phyloP scores from a whole-genome alignment of 2,329 filamentous ascomycete genomes.

The Aspergillus quadricinctus region DNA sequence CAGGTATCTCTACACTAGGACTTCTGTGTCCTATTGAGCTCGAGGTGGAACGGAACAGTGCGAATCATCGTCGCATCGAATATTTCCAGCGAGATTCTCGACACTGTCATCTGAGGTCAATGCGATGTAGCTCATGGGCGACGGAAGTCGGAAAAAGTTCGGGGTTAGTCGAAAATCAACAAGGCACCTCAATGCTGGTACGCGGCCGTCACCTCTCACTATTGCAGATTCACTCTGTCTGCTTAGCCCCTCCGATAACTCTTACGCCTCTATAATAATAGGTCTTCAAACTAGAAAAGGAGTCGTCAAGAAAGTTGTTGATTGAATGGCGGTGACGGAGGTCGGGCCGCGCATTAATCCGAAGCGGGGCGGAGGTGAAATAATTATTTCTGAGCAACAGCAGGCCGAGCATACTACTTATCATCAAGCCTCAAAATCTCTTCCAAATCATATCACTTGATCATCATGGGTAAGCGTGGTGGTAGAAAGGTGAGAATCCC shows the following conservation, averaged over 20 bases:
- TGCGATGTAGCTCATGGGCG: too few relatives aligned
- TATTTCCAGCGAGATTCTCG: too few relatives aligned
- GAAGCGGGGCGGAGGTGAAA: background rate
- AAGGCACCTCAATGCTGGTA: background rate
- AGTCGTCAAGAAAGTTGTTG: too few relatives aligned
- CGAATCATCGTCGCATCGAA: too few relatives aligned
- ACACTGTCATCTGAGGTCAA: background rate
- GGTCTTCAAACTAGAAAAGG: background rate
- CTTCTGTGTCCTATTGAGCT: background rate
- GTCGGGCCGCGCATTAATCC: background rate
- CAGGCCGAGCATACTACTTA: background rate
- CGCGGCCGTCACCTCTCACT: background rate
- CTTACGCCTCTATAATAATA: too few relatives aligned
- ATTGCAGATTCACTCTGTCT: background rate
- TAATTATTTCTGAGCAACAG: background rate
- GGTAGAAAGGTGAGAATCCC: constrained; percentile 21
- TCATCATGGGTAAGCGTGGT: constrained; percentile 25
- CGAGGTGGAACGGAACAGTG: background rate
- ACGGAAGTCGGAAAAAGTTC: background rate
- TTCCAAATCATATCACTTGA: background rate
- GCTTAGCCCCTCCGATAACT: background rate
- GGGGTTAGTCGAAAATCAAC: background rate
- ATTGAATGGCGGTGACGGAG: too few relatives aligned
- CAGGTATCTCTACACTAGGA: background rate
- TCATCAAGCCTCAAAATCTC: background rate